phyloP scores from a whole-genome alignment of 2,329 filamentous ascomycete species.

The Zymoseptoria crescenta region DNA sequence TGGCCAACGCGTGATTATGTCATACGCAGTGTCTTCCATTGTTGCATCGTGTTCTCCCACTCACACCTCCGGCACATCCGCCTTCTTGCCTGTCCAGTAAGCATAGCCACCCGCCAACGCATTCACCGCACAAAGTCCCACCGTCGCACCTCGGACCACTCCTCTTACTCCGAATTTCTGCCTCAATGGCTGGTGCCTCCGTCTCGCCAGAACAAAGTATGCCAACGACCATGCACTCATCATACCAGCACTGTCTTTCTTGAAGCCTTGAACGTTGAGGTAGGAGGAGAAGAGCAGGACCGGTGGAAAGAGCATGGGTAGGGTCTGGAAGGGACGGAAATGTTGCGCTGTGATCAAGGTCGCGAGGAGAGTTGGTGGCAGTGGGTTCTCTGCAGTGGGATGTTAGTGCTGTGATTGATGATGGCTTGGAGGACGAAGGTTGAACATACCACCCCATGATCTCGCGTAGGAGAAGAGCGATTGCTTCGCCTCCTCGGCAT shows the following conservation, averaged over 20 bases:
- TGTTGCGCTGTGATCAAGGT: slow-evolving; percentile 60
- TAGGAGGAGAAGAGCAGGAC: slow-evolving; percentile 59
- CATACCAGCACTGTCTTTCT: slow-evolving; percentile 55
- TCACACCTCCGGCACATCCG: background rate
- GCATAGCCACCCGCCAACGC: slow-evolving; percentile 44
- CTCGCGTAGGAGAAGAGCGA: slow-evolving; percentile 39
- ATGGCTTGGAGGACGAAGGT: slow-evolving; percentile 7
- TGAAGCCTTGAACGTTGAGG: slow-evolving; percentile 55
- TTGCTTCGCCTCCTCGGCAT: slow-evolving; percentile 33
- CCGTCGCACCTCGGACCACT: slow-evolving; percentile 44
- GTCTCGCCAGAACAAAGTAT: slow-evolving; percentile 55
- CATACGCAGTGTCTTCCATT: background rate
- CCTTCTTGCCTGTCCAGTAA: slow-evolving; percentile 30
- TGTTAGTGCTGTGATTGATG: slow-evolving; percentile 5
- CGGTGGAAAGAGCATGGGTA: slow-evolving; percentile 61
- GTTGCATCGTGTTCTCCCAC: background rate
- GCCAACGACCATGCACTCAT: slow-evolving; percentile 58
- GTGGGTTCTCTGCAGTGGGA: slow-evolving; percentile 49
- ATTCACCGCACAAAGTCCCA: slow-evolving; percentile 46
- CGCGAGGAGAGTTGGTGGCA: slow-evolving; percentile 57
- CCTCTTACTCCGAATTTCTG: slow-evolving; percentile 45
- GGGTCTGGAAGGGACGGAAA: slow-evolving; percentile 55
- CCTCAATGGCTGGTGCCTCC: slow-evolving; percentile 45
- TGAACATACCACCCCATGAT: slow-evolving; percentile 45
- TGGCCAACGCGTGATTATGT: background rate